Evolutionary conservation across 495 filamentous ascomycete genomes (phyloP).

Genomic region (Penicillium malachiteum): DNA sequence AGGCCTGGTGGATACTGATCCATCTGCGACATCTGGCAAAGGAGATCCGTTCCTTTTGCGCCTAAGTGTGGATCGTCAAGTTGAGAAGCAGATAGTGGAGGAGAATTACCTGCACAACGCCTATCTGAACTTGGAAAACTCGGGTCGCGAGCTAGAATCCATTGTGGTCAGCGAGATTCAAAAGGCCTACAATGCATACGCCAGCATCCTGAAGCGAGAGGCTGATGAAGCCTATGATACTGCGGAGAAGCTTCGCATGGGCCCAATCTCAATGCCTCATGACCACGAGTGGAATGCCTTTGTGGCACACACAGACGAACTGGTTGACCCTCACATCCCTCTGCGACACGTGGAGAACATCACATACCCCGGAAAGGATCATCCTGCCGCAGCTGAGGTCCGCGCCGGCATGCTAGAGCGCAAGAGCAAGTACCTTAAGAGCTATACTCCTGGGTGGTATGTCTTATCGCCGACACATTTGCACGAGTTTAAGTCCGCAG

Average conservation of each 20-base stretch:
- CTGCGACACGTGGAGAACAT: conserved; percentile 79
- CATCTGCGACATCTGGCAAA: conserved; percentile 72
- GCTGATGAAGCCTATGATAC: conserved; percentile 76
- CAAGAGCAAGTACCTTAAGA: conserved; percentile 98
- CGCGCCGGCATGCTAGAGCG: conserved; percentile 88
- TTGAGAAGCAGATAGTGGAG: conserved; percentile 91
- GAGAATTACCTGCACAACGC: conserved; percentile 96
- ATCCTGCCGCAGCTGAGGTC: conserved; percentile 83
- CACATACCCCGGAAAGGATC: conserved; percentile 88
- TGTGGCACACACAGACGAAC: conserved; percentile 76
- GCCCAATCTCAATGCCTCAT: conserved; percentile 84
- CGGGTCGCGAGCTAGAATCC: conserved; percentile 88
- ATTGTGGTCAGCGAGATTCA: conserved; percentile 97
- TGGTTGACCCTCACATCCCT: conserved; percentile 82
- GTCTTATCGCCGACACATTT: conserved; percentile 94
- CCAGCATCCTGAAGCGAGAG: conserved; percentile 84
- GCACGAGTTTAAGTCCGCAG: conserved; percentile 95
- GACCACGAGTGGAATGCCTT: conserved; percentile 90
- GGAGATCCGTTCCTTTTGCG: conserved; percentile 87
- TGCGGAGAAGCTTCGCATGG: conserved; percentile 77
- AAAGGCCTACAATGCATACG: conserved; percentile 91
- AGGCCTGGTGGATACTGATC: conserved; percentile 72
- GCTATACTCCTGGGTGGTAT: conserved; percentile 97
- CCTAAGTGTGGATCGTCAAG: conserved; percentile 78
- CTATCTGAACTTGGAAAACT: conserved; percentile 91